phyloP scores from a whole-genome alignment of 257 asterid species.

The Solanum rostratum region DNA sequence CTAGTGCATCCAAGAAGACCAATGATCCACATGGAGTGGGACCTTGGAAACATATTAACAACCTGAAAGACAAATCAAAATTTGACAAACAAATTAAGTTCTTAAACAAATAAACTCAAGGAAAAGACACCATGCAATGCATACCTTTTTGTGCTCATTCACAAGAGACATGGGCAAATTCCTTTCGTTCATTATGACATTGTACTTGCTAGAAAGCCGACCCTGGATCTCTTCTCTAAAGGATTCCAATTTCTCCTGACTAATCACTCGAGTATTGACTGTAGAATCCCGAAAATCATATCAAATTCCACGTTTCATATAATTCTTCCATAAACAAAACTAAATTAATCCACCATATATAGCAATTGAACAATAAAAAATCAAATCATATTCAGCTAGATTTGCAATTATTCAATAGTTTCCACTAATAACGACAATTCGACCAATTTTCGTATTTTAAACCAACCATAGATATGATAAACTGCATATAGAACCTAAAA shows the following conservation, averaged over 20 bases:
- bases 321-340: neutral
- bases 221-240: slow-evolving; percentile 70
- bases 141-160: slow-evolving; percentile 55
- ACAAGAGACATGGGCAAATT: slow-evolving; percentile 80
- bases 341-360: neutral
- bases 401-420: neutral
- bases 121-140: neutral
- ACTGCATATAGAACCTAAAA: neutral
- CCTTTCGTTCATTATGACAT: slow-evolving; percentile 69
- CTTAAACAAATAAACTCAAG: neutral
- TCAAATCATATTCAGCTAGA: neutral
- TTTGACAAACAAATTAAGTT: neutral
- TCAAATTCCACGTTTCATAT: neutral
- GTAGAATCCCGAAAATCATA: neutral
- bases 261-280: slow-evolving; percentile 79
- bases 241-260: slow-evolving; percentile 65
- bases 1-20: too few species aligned
- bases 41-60: too few species aligned
- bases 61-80: too few species aligned
- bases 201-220: slow-evolving; percentile 73
- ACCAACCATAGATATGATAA: neutral
- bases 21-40: too few species aligned
- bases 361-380: neutral
- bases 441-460: neutral
- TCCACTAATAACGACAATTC: neutral